Conservation (phyloP, 306 rosid genomes). For the Acmispon strigosus region DNA sequence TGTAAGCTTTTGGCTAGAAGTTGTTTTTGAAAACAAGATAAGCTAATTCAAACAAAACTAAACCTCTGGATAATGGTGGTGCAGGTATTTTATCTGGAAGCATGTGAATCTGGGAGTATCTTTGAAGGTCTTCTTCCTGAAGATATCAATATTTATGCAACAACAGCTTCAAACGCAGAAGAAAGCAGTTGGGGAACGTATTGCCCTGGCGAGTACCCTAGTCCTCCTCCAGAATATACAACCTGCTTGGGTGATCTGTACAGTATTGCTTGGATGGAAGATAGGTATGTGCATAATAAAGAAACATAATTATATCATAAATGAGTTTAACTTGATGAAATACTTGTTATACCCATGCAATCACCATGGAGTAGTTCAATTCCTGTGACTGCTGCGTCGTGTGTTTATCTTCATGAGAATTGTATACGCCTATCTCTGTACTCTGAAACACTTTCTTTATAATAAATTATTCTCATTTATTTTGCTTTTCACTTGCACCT, state of each 20-base stretch:
- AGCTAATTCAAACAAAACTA: background rate
- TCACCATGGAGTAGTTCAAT: background rate
- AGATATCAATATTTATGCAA: slow-evolving; percentile 74
- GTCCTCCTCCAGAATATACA: slow-evolving; percentile 88
- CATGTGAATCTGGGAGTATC: slow-evolving; percentile 98
- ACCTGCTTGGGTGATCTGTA: slow-evolving; percentile 96
- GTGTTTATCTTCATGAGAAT: background rate
- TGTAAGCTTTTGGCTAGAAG: background rate
- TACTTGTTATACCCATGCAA: background rate
- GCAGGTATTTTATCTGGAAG: slow-evolving; percentile 97
- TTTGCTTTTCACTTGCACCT: background rate
- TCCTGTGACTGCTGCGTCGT: background rate
- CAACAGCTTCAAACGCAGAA: slow-evolving; percentile 86
- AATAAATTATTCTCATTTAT: background rate
- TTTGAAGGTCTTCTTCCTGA: slow-evolving; percentile 96
- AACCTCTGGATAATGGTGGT: slow-evolving; percentile 8
- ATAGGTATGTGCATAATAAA: slow-evolving; percentile 50
- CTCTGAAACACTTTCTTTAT: background rate
- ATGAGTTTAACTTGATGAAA: background rate
- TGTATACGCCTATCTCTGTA: background rate
- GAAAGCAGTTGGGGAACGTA: slow-evolving; percentile 99
- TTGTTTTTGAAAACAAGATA: background rate
- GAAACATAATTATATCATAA: background rate
- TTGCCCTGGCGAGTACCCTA: slow-evolving; percentile 86
- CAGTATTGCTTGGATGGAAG: slow-evolving; percentile 99